These are phyloP conservation scores for Aspergillus wentii DNA, from an alignment of 495 filamentous ascomycete genomes.

Conservation along the genomic window DNA sequence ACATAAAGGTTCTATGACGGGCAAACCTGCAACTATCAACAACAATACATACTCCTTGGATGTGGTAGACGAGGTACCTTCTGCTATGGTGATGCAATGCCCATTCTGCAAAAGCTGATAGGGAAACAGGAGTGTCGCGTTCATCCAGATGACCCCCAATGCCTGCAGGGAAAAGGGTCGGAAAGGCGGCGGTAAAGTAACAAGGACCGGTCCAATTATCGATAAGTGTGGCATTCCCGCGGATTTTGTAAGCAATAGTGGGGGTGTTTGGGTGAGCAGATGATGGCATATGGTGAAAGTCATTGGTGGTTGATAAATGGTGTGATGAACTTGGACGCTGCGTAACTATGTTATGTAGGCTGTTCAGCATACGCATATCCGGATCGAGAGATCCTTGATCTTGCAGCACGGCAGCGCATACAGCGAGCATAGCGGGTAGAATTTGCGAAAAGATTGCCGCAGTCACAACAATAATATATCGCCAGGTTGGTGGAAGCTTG, in stretches of 20 bases:
- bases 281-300: too few relatives aligned
- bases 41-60: neutral
- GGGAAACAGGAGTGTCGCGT: constrained; percentile 5
- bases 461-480: too few relatives aligned
- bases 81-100: constrained; percentile 11
- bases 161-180: constrained; percentile 13
- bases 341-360: too few relatives aligned
- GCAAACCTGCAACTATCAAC: constrained; percentile 4
- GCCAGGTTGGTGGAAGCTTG: too few relatives aligned
- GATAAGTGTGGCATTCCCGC: constrained; percentile 1
- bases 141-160: constrained; percentile 14
- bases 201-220: constrained; percentile 9
- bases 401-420: too few relatives aligned
- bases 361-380: too few relatives aligned
- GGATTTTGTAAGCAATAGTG: constrained; percentile 7
- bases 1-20: constrained; percentile 9
- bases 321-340: too few relatives aligned
- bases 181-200: constrained; percentile 15
- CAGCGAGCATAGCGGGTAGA: too few relatives aligned
- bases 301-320: too few relatives aligned
- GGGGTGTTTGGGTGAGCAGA: too few relatives aligned
- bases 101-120: constrained; percentile 6
- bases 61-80: constrained; percentile 7
- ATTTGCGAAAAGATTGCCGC: too few relatives aligned
- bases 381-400: too few relatives aligned